phyloP scores from a whole-genome alignment of 2,329 filamentous ascomycete species.

The Periglandula ipomoeae region DNA sequence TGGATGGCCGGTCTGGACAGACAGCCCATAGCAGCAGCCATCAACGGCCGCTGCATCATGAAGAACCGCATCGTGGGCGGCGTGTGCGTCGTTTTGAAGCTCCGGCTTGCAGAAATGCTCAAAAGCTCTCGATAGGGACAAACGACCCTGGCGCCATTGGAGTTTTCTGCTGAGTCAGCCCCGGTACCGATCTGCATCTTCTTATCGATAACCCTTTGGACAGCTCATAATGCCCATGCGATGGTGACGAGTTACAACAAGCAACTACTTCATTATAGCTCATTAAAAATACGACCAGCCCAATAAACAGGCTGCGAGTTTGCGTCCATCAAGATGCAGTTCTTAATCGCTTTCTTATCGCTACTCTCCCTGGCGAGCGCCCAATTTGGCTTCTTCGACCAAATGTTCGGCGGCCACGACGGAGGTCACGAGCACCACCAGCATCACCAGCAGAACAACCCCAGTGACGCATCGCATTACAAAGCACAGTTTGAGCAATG shows the following conservation, averaged over 20 bases:
- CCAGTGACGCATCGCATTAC: slow-evolving; percentile 78
- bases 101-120: not conserved
- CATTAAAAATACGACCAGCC: not conserved
- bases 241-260: not conserved
- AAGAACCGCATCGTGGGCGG: slow-evolving; percentile 34
- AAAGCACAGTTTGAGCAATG: slow-evolving; percentile 59
- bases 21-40: slow-evolving; percentile 24
- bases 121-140: not conserved
- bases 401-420: slow-evolving; percentile 71
- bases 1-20: slow-evolving; percentile 1
- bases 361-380: slow-evolving; percentile 55
- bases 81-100: slow-evolving; percentile 2
- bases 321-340: slow-evolving; percentile 20
- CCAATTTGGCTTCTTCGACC: slow-evolving; percentile 94
- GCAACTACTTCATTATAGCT: not conserved
- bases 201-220: slow-evolving; percentile 4
- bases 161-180: slow-evolving; percentile 7
- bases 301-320: not conserved
- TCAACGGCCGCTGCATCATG: slow-evolving; percentile 36
- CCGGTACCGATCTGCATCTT: too few relatives aligned
- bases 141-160: slow-evolving; percentile 5
- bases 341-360: slow-evolving; percentile 41
- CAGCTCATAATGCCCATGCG: slow-evolving; percentile 1
- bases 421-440: slow-evolving; percentile 36
- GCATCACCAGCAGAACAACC: slow-evolving; percentile 58